These are phyloP conservation scores for Paramyrothecium roridum DNA, from an alignment of 2,329 filamentous ascomycete species.

Conservation along the genomic window DNA sequence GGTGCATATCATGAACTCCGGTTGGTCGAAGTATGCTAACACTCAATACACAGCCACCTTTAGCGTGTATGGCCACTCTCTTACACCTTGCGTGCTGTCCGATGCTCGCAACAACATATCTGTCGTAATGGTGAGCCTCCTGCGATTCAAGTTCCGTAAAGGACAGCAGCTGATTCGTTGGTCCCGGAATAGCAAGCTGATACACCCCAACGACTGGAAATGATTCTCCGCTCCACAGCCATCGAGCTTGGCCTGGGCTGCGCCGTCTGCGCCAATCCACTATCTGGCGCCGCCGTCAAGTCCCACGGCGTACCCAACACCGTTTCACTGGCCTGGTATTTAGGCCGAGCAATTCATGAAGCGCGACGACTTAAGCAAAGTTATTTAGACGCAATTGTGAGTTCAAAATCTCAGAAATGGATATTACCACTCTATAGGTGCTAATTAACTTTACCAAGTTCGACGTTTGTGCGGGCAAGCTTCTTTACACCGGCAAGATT, in stretches of 20 bases:
- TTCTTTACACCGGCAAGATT: conserved; percentile 37
- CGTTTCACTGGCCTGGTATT: conserved; percentile 29
- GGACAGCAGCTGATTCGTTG: background rate
- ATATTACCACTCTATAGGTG: too few species aligned
- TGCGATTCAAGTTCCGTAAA: background rate
- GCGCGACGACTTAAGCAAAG: conserved; percentile 23
- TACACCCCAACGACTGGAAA: conserved; percentile 28
- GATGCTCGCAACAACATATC: conserved; percentile 32
- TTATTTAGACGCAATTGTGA: conserved; percentile 22
- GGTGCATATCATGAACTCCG: conserved; percentile 1
- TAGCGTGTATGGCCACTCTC: conserved; percentile 33
- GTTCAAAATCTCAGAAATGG: background rate
- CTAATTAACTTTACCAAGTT: conserved; percentile 19
- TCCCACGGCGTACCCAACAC: conserved; percentile 27
- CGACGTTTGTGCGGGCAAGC: conserved; percentile 34
- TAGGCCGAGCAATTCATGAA: conserved; percentile 25
- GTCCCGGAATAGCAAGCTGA: conserved; percentile 23
- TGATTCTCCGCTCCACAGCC: conserved; percentile 28
- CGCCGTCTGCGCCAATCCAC: conserved; percentile 28
- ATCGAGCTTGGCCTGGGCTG: conserved; percentile 36
- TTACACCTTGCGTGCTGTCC: conserved; percentile 31
- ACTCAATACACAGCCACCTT: conserved; percentile 27
- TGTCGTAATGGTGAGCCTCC: conserved; percentile 24
- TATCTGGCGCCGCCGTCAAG: conserved; percentile 28
- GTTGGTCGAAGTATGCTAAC: too few species aligned